Evolutionary conservation across 2,329 filamentous ascomycete species (phyloP).

Genomic region (Fusarium sp.): DNA sequence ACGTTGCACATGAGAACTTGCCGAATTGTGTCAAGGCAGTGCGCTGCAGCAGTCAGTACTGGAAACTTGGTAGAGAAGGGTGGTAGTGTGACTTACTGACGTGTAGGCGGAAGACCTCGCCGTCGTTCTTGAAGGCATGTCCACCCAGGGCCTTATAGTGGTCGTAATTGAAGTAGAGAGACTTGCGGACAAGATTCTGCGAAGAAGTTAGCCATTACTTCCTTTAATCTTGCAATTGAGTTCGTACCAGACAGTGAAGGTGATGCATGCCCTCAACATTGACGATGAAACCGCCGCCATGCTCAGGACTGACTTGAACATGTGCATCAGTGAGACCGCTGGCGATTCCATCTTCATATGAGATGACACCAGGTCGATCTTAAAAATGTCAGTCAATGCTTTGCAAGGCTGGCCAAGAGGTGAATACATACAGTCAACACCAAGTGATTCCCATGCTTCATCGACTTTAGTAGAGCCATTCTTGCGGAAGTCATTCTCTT

Average conservation of each 20-base stretch:
- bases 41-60: constrained; percentile 41
- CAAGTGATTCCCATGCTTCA: constrained; percentile 61
- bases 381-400: background rate
- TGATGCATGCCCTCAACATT: constrained; percentile 68
- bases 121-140: constrained; percentile 66
- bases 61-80: rapidly evolving
- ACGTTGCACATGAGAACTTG: constrained; percentile 72
- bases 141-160: constrained; percentile 63
- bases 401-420: no score
- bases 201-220: background rate
- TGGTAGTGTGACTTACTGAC: constrained; percentile 57
- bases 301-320: constrained; percentile 63
- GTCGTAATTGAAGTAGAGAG: constrained; percentile 67
- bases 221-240: rapidly evolving
- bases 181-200: constrained; percentile 67
- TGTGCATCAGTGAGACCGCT: constrained; percentile 65
- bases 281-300: constrained; percentile 69
- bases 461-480: constrained; percentile 64
- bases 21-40: constrained; percentile 70
- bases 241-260: constrained; percentile 64
- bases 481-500: constrained; percentile 64
- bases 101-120: constrained; percentile 64
- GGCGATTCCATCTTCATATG: constrained; percentile 57
- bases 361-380: constrained; percentile 61
- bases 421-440: constrained; percentile 55